Base-by-base conservation (phyloP, 441 rosid genomes). In the Brassica balearica region DNA sequence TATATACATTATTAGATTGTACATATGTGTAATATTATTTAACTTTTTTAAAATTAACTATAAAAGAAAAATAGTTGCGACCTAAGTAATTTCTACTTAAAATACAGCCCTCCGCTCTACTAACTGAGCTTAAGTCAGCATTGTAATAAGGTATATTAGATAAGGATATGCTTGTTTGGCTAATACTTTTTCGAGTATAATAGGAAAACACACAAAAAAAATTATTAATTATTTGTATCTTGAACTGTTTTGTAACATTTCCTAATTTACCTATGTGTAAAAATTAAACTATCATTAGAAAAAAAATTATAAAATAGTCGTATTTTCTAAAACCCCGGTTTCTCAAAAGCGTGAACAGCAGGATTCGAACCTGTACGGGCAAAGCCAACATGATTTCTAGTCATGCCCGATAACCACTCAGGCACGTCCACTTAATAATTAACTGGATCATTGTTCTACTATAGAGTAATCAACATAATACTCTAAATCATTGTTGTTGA, bases 71-170 rank as follows among this genome's bases (percentile, higher is more conserved):
- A 38, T 38, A 38, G 11, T 38, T 36, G 41, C 10, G 9, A 43
- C 20, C 56, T 23, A 68, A 43, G 59, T 36, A 68, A 22, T 1
- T 22, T 12, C 59, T 68, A 41, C 36, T 29, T 2, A 63, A 20
- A 88, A 89, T 89, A 89, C 94, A 87, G 92, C 87, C 96, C 90
- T 89, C 96, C 91, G 92, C 95, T 90, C 95, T 91, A 63, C 92
- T 90, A 91, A 87, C 94, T 91, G 93, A 88, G 92, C 94, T 88
- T 89, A 92, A 93, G 90, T 87, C 96, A 88, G 94, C 46, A 38
- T 8, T 38, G 3, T 38, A 38, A 38, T 38, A 38, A 38, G 46
- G 46, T 38, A 38, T 0, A 46, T 11, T 3, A 46, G 53, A 1
- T 43, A 14, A 14, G 6, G 19, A n/a, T 0, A n/a, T 14, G 8